These are phyloP conservation scores for Neurospora tetraspora DNA, from an alignment of 495 filamentous ascomycete species.

Conservation along the genomic window DNA sequence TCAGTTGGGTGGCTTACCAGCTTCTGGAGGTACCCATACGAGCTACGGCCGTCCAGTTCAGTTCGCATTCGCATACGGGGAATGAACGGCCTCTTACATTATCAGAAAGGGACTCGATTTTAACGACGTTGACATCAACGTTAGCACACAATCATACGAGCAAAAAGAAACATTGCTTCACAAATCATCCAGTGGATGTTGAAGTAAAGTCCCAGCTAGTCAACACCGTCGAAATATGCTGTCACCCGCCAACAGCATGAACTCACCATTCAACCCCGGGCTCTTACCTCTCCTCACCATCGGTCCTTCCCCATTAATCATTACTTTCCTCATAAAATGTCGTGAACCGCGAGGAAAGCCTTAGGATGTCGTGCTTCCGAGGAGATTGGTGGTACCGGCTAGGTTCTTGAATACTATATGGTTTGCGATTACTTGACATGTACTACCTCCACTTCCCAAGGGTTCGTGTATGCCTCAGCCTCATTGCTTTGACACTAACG, in stretches of 20 bases:
- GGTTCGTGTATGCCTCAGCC: background rate
- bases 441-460: background rate
- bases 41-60: background rate
- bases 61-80: background rate
- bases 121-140: background rate
- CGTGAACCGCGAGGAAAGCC: background rate
- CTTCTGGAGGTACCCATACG: background rate
- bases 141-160: background rate
- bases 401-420: background rate
- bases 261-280: background rate
- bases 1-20: background rate
- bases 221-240: background rate
- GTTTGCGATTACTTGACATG: background rate
- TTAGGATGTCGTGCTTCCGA: background rate
- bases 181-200: background rate
- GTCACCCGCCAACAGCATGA: background rate
- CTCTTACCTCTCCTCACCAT: background rate
- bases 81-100: background rate
- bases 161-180: background rate
- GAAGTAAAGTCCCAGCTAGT: background rate
- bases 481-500: background rate
- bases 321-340: background rate
- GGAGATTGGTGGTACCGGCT: background rate
- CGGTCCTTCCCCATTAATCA: background rate
- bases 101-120: background rate